Conservation (phyloP, 2,329 filamentous ascomycete species). For the Aspergillus melleus region DNA sequence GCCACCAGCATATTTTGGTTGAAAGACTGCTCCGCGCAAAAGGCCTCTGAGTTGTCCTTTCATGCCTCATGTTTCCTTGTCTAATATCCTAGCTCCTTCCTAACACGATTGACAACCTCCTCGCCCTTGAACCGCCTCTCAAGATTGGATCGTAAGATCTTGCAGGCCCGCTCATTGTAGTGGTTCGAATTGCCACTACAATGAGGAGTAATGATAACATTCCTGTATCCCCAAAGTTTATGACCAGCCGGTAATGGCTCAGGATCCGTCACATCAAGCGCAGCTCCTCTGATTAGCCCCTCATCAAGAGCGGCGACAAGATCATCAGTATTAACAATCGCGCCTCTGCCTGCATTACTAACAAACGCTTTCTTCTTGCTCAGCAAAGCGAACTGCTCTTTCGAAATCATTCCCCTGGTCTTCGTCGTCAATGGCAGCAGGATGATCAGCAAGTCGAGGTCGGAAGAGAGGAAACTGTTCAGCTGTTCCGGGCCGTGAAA, state of each 20-base stretch:
- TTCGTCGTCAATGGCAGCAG: background rate
- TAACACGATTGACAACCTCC: background rate
- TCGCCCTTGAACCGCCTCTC: background rate
- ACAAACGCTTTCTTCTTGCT: slow-evolving; percentile 1
- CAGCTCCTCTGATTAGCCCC: background rate
- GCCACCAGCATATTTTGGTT: background rate
- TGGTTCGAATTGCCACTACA: slow-evolving; percentile 2
- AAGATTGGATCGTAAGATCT: background rate
- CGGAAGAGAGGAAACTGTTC: slow-evolving; percentile 3
- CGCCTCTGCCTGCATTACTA: background rate
- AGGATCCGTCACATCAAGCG: slow-evolving; percentile 1
- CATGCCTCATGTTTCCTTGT: background rate
- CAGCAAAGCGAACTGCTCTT: slow-evolving; percentile 4
- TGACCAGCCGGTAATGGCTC: slow-evolving; percentile 1
- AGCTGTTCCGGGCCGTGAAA: slow-evolving; percentile 1
- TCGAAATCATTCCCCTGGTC: slow-evolving; percentile 1
- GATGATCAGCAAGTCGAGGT: slow-evolving; percentile 5
- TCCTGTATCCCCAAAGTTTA: background rate
- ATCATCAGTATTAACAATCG: slow-evolving; percentile 1
- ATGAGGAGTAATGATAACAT: slow-evolving; percentile 8
- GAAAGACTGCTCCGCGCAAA: too few species aligned
- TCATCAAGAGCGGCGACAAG: slow-evolving; percentile 2
- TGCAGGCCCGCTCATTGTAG: background rate
- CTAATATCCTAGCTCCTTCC: slow-evolving; percentile 2
- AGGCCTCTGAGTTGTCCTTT: background rate